Conservation (phyloP, 768 basidiomycete genomes). For the Rubroboletus pulcherrimus region DNA sequence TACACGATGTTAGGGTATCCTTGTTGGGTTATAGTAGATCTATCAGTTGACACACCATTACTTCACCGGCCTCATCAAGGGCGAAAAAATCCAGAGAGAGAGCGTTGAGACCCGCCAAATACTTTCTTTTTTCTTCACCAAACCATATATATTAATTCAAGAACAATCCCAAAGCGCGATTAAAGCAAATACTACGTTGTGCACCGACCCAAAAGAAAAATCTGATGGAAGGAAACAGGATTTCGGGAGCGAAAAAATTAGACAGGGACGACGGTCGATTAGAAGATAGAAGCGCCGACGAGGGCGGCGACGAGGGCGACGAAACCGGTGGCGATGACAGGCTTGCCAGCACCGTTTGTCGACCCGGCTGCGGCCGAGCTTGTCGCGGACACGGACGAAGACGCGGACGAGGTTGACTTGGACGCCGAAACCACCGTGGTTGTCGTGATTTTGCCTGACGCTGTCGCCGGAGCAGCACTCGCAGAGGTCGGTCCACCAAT, state of each 20-base stretch:
- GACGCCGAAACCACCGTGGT: neutral
- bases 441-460: conserved; percentile 13
- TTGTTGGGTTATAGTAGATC: neutral
- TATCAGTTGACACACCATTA: neutral
- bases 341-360: conserved; percentile 21
- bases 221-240: neutral
- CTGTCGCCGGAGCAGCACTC: conserved; percentile 7
- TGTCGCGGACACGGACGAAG: neutral
- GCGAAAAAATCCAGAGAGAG: neutral
- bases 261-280: neutral
- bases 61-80: conserved; percentile 9
- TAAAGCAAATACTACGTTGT: neutral
- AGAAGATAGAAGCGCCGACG: conserved; percentile 23
- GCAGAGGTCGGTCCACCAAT: conserved; percentile 39
- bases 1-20: conserved; percentile 1
- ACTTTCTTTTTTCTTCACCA: neutral
- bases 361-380: neutral
- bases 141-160: too few relatives aligned
- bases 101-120: neutral
- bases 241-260: neutral
- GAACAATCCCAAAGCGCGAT: neutral
- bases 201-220: neutral
- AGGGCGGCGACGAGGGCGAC: conserved; percentile 20
- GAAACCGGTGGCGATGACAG: conserved; percentile 21
- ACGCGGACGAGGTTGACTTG: too few relatives aligned